Conservation (phyloP, 2,329 filamentous ascomycete genomes). For the Exophiala sideris region DNA sequence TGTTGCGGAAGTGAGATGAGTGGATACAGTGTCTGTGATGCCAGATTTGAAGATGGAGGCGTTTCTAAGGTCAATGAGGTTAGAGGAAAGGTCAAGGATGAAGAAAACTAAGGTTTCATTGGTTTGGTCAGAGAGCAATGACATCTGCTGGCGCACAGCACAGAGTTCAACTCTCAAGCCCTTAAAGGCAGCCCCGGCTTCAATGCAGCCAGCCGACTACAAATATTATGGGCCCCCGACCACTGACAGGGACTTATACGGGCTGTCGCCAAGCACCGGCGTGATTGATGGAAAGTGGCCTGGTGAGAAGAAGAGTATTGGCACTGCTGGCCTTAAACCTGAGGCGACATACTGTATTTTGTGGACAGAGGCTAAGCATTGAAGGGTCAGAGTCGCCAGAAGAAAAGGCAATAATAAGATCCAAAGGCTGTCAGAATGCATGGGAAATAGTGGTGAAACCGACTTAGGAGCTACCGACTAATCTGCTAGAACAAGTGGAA, state of each 20-base stretch:
- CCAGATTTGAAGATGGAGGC: slow-evolving; percentile 23
- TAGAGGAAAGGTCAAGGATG: neutral
- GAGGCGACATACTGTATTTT: too few species aligned
- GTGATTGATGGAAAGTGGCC: slow-evolving; percentile 16
- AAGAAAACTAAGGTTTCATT: neutral
- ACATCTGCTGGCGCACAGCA: neutral
- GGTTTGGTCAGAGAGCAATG: too few species aligned
- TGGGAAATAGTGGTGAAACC: too few species aligned
- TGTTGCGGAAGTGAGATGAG: slow-evolving; percentile 7
- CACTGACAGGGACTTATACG: too few species aligned
- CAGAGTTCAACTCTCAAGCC: neutral
- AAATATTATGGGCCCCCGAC: too few species aligned
- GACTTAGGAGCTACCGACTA: too few species aligned
- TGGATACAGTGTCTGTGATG: slow-evolving; percentile 16
- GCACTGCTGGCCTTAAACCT: too few species aligned
- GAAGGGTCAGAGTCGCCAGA: too few species aligned
- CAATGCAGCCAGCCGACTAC: slow-evolving; percentile 17
- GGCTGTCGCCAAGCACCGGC: slow-evolving; percentile 2
- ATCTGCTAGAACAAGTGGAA: too few species aligned
- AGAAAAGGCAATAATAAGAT: too few species aligned
- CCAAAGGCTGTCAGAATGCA: too few species aligned
- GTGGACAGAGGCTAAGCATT: too few species aligned
- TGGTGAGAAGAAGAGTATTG: neutral
- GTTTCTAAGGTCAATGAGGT: neutral
- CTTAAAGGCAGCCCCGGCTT: neutral